Base-by-base conservation (phyloP, 352 stramenopile genomes). In the Phytophthora lateralis region DNA sequence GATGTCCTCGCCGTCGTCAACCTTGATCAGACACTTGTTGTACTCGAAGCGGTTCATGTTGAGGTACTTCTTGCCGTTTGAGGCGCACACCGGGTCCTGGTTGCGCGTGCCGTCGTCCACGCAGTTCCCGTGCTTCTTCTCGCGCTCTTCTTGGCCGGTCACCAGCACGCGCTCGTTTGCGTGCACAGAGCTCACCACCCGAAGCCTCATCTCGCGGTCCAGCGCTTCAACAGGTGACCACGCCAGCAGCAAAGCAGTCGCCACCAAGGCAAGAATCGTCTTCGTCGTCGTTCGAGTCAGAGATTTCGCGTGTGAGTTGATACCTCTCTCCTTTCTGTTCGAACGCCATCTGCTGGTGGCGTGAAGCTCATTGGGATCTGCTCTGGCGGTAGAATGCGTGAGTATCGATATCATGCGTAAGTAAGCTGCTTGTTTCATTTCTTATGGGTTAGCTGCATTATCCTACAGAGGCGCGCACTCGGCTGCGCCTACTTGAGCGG, bases 21-120 rank as follows among this genome's bases (percentile, higher is more conserved):
- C 51, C 21, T 69, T 48, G n/a, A 68, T 60, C 30, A 81, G 54
- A 52, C 78, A 88, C 56, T 84, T 66, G 20, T 83, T 71, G 72
- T 83, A 86, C 45, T 34, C 11, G 43, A 75, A 81, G 45, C 81
- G 69, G 45, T 78, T 82, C 57, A 59, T 63, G 61, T 88, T 88
- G 50, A 58, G 50, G 50, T 85, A 79, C 30, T 76, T 67, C 34
- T 73, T 78, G 59, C 78, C 76, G 55, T 88, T 78, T 26, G 76
- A 81, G 15, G 50, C 76, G 47, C 78, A 88, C 32, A 86, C 74
- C 2, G 61, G 69, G 9, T 70, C 64, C 24, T 72, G 49, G 14
- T 82, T 70, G 38, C 78, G 71, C 46, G 69, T 82, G 55, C 78
- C 81, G 24, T 70, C 56, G 15, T 60, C 59, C 26, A 65, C 44